phyloP scores from a whole-genome alignment of 257 asterid species.

The Handroanthus guayacan region DNA sequence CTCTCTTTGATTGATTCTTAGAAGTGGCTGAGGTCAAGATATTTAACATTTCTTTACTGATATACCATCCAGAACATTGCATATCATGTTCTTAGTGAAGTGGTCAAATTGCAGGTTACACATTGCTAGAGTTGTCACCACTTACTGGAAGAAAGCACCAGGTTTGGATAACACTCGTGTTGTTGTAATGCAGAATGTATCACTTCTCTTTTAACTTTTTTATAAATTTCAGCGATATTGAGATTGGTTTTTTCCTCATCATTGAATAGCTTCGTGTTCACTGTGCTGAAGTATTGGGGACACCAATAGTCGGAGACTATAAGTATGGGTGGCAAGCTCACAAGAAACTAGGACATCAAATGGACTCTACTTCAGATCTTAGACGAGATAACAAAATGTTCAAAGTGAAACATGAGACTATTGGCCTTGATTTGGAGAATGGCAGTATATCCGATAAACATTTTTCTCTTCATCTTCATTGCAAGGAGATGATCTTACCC shows the following conservation, averaged over 20 bases:
- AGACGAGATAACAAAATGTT: constrained; percentile 28
- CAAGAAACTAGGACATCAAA: constrained; percentile 56
- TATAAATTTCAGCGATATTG: background rate
- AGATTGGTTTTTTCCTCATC: constrained; percentile 17
- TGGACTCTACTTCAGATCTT: constrained; percentile 37
- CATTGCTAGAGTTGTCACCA: constrained; percentile 90
- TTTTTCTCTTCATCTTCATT: constrained; percentile 85
- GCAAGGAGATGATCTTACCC: constrained; percentile 82
- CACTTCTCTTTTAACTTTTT: background rate
- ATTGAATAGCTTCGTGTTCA: constrained; percentile 82
- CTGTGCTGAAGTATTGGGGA: constrained; percentile 94
- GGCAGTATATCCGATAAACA: constrained; percentile 76
- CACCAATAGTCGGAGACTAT: constrained; percentile 97
- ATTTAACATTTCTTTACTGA: background rate
- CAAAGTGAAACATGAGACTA: constrained; percentile 37
- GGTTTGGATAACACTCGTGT: constrained; percentile 46
- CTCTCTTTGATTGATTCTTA: background rate
- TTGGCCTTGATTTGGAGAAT: constrained; percentile 54
- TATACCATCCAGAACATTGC: background rate
- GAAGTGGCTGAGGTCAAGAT: background rate
- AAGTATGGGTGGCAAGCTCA: constrained; percentile 96
- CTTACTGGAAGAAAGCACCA: constrained; percentile 97
- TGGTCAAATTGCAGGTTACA: constrained; percentile 65
- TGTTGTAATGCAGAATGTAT: background rate
- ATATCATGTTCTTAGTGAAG: constrained; percentile 8